These are phyloP conservation scores for Agaricus sinodeliciosus DNA, from an alignment of 768 basidiomycete species.

Conservation along the genomic window DNA sequence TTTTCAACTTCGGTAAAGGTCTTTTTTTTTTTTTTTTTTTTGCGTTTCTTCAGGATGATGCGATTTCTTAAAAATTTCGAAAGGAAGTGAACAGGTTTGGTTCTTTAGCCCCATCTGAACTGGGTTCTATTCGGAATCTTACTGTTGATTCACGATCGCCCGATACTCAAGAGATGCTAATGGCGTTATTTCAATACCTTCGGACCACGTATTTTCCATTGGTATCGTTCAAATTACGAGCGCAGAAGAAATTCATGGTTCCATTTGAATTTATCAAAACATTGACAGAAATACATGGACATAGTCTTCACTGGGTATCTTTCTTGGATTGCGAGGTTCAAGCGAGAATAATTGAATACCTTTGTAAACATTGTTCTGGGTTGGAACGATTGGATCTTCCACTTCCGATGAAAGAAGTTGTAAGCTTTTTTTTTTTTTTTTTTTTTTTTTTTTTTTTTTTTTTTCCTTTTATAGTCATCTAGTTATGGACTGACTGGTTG, in stretches of 20 bases:
- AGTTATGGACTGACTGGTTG: background rate
- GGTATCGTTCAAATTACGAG: slow-evolving; percentile 35
- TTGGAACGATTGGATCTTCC: slow-evolving; percentile 46
- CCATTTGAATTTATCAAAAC: slow-evolving; percentile 33
- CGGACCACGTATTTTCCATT: slow-evolving; percentile 25
- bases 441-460: background rate
- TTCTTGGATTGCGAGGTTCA: slow-evolving; percentile 41
- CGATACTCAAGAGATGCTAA: slow-evolving; percentile 22
- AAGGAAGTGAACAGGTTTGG: slow-evolving; percentile 24
- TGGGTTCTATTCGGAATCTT: slow-evolving; percentile 41
- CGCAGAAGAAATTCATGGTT: slow-evolving; percentile 34
- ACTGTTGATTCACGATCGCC: slow-evolving; percentile 44
- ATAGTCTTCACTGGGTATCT: slow-evolving; percentile 35
- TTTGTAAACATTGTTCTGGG: slow-evolving; percentile 35
- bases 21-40: no score
- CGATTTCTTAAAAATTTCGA: no score
- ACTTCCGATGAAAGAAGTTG: slow-evolving; percentile 46
- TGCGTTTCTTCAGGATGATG: no score
- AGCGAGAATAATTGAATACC: slow-evolving; percentile 28
- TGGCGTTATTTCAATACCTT: slow-evolving; percentile 25
- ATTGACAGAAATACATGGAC: slow-evolving; percentile 33
- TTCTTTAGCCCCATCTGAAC: slow-evolving; percentile 25
- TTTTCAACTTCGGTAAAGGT: slow-evolving; percentile 59
- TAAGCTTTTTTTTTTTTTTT: slow-evolving; percentile 17
- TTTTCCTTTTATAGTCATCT: no score